Base-by-base conservation (phyloP, 371 early-diverging fungal species). In the Haplosporangium sp. region DNA sequence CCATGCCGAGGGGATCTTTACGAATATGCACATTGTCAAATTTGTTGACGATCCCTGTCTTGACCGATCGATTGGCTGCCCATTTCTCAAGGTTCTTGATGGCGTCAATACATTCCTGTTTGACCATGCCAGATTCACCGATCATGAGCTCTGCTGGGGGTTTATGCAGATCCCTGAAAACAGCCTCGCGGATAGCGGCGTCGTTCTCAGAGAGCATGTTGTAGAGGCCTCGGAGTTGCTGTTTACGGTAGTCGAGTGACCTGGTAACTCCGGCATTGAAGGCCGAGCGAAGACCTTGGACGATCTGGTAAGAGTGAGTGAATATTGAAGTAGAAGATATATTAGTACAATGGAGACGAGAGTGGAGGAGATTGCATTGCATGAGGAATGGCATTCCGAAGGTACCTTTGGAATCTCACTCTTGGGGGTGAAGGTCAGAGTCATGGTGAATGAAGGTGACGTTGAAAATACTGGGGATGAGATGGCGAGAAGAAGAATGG, bases 161-260 rank as follows among this genome's bases (percentile, higher is more conserved):
- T 71, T 91, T 91, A 69, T 80, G 84, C 64, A 94, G 73, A 82
- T 97, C 98, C n/a, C 81, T 80, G 74, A 82, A 81, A 11, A 95
- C 70, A 14, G 95, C 95, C 7, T 90, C 88, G 21, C 74, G 64
- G 45, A 95, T 56, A 5, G 73, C 79, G 2, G 82, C 80, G 51
- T 86, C 84, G 63, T 96, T 91, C 45, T 96, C 93, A 52, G 87
- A 80, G 53, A 93, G 50, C 64, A 93, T 80, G 18, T 84, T 67
- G 55, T 87, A 83, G 40, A 97, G 67, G 37, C 82, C 84, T 8
- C 83, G 80, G 21, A 97, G 88, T 74, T 96, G 96, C 66, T 91
- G 82, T 63, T 90, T 92, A 68, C 97, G 89, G 67, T 85, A 93
- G 2, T 64, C 80, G 12, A 90, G 56, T 60, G 86, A 74, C 72